A percentile compares a stretch with the other conserved stretches of the same genome.
Conservation (phyloP, 371 early-diverging fungal genomes). For the Mortierella sp. region DNA sequence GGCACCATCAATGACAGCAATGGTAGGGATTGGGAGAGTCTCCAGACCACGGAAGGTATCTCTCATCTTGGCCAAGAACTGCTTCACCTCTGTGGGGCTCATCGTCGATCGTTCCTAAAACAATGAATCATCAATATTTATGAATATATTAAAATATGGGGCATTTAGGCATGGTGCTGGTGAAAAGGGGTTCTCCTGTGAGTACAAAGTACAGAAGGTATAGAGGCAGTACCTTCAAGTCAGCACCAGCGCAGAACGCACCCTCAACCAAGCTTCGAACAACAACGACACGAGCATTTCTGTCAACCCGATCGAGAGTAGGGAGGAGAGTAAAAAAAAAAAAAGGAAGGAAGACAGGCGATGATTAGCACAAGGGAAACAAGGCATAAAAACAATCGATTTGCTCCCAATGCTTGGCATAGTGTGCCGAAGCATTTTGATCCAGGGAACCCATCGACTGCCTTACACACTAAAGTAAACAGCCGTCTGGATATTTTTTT, state of each 20-base stretch:
- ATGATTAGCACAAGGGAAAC: background rate
- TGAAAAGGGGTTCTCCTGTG: no score
- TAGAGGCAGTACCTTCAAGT: constrained; percentile 77
- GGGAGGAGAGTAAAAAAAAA: no score
- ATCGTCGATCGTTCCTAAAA: constrained; percentile 89
- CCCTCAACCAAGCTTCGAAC: constrained; percentile 83
- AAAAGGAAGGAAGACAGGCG: background rate
- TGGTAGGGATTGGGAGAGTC: constrained; percentile 92
- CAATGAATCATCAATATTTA: background rate
- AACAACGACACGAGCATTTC: constrained; percentile 82
- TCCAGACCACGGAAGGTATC: constrained; percentile 87
- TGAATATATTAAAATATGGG: no score
- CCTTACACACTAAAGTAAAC: constrained; percentile 33
- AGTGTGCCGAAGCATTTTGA: no score
- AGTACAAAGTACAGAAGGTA: no score
- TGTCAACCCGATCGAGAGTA: no score
- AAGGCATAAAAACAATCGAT: background rate
- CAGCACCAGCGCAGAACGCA: constrained; percentile 97
- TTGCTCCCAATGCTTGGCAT: background rate
- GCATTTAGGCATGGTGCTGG: background rate
- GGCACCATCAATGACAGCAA: constrained; percentile 95
- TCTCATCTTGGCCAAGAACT: constrained; percentile 84
- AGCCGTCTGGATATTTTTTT: background rate
- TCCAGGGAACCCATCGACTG: no score
- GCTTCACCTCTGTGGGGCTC: constrained; percentile 82